Evolutionary conservation across 306 rosid species (phyloP).

Genomic region (Echinosophora koreensis): DNA sequence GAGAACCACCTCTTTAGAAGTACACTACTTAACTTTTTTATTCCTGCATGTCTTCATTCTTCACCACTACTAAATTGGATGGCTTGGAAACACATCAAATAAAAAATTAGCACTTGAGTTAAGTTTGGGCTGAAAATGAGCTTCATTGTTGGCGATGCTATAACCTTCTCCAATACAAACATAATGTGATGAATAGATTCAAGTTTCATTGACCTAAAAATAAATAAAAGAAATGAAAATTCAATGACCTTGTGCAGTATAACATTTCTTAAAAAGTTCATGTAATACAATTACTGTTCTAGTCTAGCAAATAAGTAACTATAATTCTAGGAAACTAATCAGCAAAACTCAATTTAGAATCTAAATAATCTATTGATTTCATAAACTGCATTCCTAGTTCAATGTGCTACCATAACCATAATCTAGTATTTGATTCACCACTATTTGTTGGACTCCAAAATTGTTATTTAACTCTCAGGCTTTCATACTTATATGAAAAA

Average conservation of each 20-base stretch:
- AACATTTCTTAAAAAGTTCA: slow-evolving; percentile 13
- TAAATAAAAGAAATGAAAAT: not conserved
- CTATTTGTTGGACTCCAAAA: not conserved
- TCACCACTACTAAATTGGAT: slow-evolving; percentile 8
- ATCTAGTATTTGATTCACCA: not conserved
- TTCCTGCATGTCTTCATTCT: slow-evolving; percentile 40
- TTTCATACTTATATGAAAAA: not conserved
- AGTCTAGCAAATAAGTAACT: slow-evolving; percentile 8
- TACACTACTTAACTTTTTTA: slow-evolving; percentile 56
- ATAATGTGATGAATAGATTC: not conserved
- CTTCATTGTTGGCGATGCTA: slow-evolving; percentile 26
- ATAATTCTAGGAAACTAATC: not conserved
- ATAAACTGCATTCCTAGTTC: not conserved
- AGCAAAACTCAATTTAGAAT: not conserved
- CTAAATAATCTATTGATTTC: slow-evolving; percentile 12
- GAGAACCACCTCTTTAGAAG: slow-evolving; percentile 99
- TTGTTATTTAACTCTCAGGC: not conserved
- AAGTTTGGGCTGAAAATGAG: slow-evolving; percentile 26
- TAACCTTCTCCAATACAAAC: slow-evolving; percentile 19
- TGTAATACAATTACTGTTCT: not conserved
- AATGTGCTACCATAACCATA: slow-evolving; percentile 2
- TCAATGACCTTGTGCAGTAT: not conserved
- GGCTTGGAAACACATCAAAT: not conserved
- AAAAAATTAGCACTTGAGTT: not conserved
- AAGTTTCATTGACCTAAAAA: not conserved